Percentiles rank a stretch among this genome's conserved stretches.
phyloP scores from a whole-genome alignment of 1,139 yeast species.

The Geotrichum fermentans region DNA sequence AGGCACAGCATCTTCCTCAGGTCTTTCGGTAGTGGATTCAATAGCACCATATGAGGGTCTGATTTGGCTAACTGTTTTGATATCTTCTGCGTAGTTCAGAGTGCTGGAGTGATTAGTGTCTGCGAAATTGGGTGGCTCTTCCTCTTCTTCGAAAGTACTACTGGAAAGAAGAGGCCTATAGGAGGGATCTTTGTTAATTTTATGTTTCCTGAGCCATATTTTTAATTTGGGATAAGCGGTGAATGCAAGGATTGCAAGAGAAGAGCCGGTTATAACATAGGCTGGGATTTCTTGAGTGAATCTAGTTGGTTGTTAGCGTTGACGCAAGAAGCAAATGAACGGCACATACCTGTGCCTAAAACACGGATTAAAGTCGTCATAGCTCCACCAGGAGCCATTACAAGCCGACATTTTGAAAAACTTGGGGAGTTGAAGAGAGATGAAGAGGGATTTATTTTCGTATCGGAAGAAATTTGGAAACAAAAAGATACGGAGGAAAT shows the following conservation, averaged over 20 bases:
- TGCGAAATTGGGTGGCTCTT: neutral
- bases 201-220: slow-evolving; percentile 15
- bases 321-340: neutral
- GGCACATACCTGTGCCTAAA: slow-evolving; percentile 30
- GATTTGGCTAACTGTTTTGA: slow-evolving; percentile 17
- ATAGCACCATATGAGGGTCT: slow-evolving; percentile 20
- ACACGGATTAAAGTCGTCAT: slow-evolving; percentile 32
- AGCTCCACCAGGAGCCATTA: slow-evolving; percentile 30
- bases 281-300: slow-evolving; percentile 30
- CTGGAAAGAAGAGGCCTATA: slow-evolving; percentile 28
- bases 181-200: slow-evolving; percentile 24
- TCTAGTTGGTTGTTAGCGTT: slow-evolving; percentile 19
- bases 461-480: no score
- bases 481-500: no score
- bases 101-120: neutral
- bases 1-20: slow-evolving; percentile 15
- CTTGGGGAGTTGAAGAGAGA: neutral
- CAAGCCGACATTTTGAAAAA: slow-evolving; percentile 20
- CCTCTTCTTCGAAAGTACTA: neutral
- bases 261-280: slow-evolving; percentile 22
- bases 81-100: slow-evolving; percentile 13
- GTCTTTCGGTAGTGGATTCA: slow-evolving; percentile 21
- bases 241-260: slow-evolving; percentile 23
- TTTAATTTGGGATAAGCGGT: slow-evolving; percentile 24
- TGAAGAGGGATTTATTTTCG: no score